These are phyloP conservation scores for Phytophthora melonis DNA, from an alignment of 352 stramenopile genomes.

Conservation along the genomic window DNA sequence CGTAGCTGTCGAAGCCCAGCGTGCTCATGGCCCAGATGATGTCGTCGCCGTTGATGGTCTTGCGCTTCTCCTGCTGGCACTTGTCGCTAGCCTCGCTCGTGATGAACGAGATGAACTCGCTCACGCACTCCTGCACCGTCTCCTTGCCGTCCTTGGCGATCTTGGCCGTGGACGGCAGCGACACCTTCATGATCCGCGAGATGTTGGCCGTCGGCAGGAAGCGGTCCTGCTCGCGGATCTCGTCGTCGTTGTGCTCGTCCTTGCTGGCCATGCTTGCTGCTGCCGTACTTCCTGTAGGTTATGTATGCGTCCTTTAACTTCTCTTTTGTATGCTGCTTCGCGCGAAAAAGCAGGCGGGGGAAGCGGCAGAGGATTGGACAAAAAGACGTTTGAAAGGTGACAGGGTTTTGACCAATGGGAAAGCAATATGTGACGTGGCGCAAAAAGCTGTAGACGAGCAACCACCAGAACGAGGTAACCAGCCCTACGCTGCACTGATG, in stretches of 20 bases:
- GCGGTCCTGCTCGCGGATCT: conserved; percentile 96
- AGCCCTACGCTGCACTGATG: too few species aligned
- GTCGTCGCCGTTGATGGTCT: conserved; percentile 99
- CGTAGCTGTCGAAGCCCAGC: conserved; percentile 99
- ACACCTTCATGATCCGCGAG: conserved; percentile 99
- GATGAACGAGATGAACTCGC: conserved; percentile 99
- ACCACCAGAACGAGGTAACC: neutral
- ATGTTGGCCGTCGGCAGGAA: conserved; percentile 99
- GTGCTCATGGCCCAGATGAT: conserved; percentile 99
- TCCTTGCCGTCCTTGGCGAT: conserved; percentile 99
- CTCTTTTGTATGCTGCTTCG: conserved; percentile 25
- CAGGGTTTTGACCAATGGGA: conserved; percentile 13
- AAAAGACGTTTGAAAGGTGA: conserved; percentile 12
- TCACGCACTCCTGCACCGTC: conserved; percentile 99
- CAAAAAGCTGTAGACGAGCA: conserved; percentile 1
- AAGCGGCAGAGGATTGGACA: conserved; percentile 12
- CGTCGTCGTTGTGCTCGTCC: conserved; percentile 89
- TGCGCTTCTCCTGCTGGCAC: conserved; percentile 99
- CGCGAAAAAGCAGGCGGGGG: conserved; percentile 12
- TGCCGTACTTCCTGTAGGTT: too few species aligned
- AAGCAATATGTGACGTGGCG: conserved; percentile 18
- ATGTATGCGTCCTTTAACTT: conserved; percentile 26
- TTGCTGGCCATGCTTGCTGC: conserved; percentile 70
- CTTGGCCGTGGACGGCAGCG: conserved; percentile 98
- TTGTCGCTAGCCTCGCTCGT: conserved; percentile 99